Conservation (phyloP, 2,329 filamentous ascomycete genomes). For the Metarhizium robertsii region DNA sequence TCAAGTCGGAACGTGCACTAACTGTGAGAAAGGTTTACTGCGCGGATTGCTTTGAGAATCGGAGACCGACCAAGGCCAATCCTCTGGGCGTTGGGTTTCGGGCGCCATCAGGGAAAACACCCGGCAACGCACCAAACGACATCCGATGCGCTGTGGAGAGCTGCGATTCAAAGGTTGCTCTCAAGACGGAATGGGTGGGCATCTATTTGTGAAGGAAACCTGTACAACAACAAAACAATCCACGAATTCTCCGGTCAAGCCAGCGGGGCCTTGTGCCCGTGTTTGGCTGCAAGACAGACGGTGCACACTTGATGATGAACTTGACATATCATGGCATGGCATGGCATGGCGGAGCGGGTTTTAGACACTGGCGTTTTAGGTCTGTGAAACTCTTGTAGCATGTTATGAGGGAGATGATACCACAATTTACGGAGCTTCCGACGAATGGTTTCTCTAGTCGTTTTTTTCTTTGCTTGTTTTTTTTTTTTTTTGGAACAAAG, state of each 20-base stretch:
- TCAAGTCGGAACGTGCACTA: not conserved
- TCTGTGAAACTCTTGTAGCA: not conserved
- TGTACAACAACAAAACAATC: not conserved
- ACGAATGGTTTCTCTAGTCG: not conserved
- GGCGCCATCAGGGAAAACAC: slow-evolving; percentile 17
- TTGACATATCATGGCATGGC: not conserved
- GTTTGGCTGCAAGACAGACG: not conserved
- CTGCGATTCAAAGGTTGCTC: slow-evolving; percentile 43
- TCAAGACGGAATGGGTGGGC: slow-evolving; percentile 52
- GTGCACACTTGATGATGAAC: not conserved
- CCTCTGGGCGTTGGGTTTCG: slow-evolving; percentile 30
- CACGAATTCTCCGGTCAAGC: not conserved
- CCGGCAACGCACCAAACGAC: slow-evolving; percentile 18
- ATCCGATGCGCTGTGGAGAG: slow-evolving; percentile 47
- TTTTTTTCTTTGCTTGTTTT: not conserved
- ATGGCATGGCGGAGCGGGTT: not conserved
- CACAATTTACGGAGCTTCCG: not conserved
- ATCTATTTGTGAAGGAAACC: slow-evolving; percentile 37
- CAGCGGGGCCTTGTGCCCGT: not conserved
- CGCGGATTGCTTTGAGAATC: slow-evolving; percentile 49
- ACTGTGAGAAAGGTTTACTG: slow-evolving; percentile 47
- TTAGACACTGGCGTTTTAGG: not conserved
- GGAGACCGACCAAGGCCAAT: slow-evolving; percentile 29
- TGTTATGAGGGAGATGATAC: not conserved
- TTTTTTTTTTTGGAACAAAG: not conserved